Percentiles rank a stretch among this genome's conserved stretches.
These are phyloP conservation scores for Volvariella surrecta DNA, from an alignment of 1,284 basidiomycete species.

Conservation along the genomic window DNA sequence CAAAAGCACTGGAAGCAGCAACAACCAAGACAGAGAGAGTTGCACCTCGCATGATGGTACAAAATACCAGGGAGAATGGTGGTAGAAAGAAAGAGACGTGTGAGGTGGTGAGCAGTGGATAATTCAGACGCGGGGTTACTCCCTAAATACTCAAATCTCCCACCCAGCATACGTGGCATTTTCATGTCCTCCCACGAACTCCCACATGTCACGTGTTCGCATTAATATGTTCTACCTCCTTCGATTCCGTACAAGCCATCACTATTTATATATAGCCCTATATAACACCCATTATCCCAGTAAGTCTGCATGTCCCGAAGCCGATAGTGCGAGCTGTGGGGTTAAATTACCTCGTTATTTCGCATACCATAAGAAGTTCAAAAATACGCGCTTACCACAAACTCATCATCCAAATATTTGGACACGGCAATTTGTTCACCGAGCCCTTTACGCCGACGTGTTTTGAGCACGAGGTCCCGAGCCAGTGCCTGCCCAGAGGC, in stretches of 20 bases:
- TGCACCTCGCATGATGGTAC: constrained; percentile 75
- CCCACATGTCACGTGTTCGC: constrained; percentile 18
- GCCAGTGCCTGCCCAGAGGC: constrained; percentile 91
- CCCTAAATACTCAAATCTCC: constrained; percentile 25
- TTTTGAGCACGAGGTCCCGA: constrained; percentile 93
- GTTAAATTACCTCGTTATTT: constrained; percentile 12
- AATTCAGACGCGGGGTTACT: constrained; percentile 3
- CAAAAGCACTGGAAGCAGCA: constrained; percentile 52
- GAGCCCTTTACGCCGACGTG: constrained; percentile 89
- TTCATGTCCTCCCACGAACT: constrained; percentile 16
- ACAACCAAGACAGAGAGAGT: constrained; percentile 67
- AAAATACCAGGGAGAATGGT: constrained; percentile 49
- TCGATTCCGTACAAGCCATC: no score
- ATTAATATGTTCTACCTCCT: no score
- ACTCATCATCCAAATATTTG: constrained; percentile 92
- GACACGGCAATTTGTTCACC: constrained; percentile 91
- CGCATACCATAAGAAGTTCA: constrained; percentile 6
- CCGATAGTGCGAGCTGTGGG: constrained; percentile 75
- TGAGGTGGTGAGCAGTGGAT: constrained; percentile 11
- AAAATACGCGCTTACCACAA: constrained; percentile 62
- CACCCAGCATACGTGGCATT: constrained; percentile 33
- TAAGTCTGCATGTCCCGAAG: constrained; percentile 85
- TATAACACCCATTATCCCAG: constrained; percentile 41
- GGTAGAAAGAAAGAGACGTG: constrained; percentile 30
- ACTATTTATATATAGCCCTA: constrained; percentile 10